These are phyloP conservation scores for Acacia confusa DNA, from an alignment of 306 rosid genomes.

Conservation along the genomic window DNA sequence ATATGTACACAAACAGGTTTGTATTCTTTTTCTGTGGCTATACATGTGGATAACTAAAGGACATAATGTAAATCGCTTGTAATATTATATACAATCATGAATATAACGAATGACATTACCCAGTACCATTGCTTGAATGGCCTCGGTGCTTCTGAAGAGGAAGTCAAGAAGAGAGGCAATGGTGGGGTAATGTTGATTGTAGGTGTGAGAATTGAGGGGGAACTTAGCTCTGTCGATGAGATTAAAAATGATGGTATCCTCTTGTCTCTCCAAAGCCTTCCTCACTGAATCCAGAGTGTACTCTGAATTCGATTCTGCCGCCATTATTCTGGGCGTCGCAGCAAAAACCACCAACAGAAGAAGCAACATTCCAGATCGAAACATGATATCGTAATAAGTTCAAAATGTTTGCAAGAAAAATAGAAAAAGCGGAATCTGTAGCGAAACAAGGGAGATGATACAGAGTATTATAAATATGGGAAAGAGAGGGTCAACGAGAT, in stretches of 20 bases:
- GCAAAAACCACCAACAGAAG: conserved; percentile 35
- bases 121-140: conserved; percentile 63
- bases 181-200: conserved; percentile 32
- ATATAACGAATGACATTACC: neutral
- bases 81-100: neutral
- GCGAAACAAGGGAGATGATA: too few relatives aligned
- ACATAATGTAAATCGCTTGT: neutral
- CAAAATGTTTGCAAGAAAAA: neutral
- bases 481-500: neutral
- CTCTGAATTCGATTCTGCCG: conserved; percentile 19
- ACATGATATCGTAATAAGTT: conserved; percentile 18
- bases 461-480: neutral
- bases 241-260: conserved; percentile 70
- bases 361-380: conserved; percentile 26
- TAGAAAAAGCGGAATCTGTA: too few relatives aligned
- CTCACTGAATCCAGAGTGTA: conserved; percentile 65
- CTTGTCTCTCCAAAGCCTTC: conserved; percentile 66
- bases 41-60: too few relatives aligned
- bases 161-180: conserved; percentile 59
- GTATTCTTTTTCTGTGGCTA: neutral
- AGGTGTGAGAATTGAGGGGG: conserved; percentile 57
- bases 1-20: neutral
- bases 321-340: conserved; percentile 32
- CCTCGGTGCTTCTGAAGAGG: conserved; percentile 59
- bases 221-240: conserved; percentile 77